These are phyloP conservation scores for Cyanophora paradoxa DNA, from an alignment of 78 protist genomes.

Conservation along the genomic window DNA sequence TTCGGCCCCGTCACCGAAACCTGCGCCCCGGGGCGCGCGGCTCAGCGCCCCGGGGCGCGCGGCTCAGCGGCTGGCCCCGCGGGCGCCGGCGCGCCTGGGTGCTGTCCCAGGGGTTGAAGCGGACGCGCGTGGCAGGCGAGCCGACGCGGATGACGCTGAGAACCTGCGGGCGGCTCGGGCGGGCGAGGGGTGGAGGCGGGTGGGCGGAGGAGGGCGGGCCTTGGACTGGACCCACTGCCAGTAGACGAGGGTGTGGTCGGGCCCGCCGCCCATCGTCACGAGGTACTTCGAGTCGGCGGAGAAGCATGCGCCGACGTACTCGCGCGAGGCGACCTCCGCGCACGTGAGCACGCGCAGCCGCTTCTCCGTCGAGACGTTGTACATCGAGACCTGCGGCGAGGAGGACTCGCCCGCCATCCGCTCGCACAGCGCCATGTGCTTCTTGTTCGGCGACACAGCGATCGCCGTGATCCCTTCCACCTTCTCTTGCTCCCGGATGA, in stretches of 20 bases:
- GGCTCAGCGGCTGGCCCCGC: neutral
- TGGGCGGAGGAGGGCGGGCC: too few relatives aligned
- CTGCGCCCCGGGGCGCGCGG: too few relatives aligned
- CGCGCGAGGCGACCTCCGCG: neutral
- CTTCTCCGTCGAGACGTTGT: neutral
- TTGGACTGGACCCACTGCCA: slow-evolving; percentile 46
- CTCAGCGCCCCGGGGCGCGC: neutral
- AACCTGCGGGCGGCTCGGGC: too few relatives aligned
- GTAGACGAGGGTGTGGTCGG: slow-evolving; percentile 20
- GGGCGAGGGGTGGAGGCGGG: too few relatives aligned
- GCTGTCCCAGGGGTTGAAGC: neutral
- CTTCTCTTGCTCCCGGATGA: neutral
- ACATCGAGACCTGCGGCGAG: neutral
- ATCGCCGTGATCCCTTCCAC: neutral
- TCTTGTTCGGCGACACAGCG: neutral
- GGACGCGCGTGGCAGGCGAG: neutral
- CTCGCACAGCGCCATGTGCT: slow-evolving; percentile 19
- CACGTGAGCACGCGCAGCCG: neutral
- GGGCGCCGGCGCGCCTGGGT: neutral
- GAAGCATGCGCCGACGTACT: neutral
- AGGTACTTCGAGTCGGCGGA: slow-evolving; percentile 10
- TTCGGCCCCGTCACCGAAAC: neutral
- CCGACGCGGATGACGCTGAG: neutral
- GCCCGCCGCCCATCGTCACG: slow-evolving; percentile 27
- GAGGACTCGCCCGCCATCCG: neutral